Evolutionary conservation across 306 rosid genomes (phyloP), one percentile per base, ranked within the genome.

Genomic region (Neltuma alba): DNA sequence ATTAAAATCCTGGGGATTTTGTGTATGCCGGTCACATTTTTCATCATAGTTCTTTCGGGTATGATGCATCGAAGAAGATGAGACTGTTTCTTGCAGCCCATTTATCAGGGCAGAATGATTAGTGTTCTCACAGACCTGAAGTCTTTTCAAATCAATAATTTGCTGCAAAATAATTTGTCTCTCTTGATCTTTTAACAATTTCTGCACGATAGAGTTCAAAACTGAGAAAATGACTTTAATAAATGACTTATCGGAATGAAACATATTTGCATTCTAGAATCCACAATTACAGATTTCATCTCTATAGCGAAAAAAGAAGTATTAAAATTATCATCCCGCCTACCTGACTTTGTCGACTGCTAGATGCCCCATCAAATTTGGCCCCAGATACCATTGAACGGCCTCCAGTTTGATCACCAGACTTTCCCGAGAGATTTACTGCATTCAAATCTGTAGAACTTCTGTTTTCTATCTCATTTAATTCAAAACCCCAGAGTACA

Each of bases 401-500:
- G 61, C 78, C 71, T 31, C 72, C 50, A 15, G 27, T 71, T 57
- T 28, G 85, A 63, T 44, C 50, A 54, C 34, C 11, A 66, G 77
- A 36, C 82, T 82, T 77, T 73, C 68, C 85, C 0, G 82, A 27
- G 71, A 64, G 7, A 47, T 76, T 77, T 40, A 13, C 82, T 13
- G 55, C 80, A 68, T 52, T 76, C 1, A 86, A 78, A 42, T 90
- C 84, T 27, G 83, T 81, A 63, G 89, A 89, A 81, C 82, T 85
- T 84, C 79, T 23, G 14, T 60, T 86, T 60, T 89, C 93, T n/a
- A 76, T 74, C 80, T 89, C 88, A 72, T 74, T 82, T 34, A 80
- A 81, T 48, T 86, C 79, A 77, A 90, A 86, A 30, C 92, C 97
- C 97, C 98, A 94, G 38, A 92, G 75, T 54, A 84, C 80, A 12